Percentiles rank a stretch among this genome's conserved stretches.
Conservation (phyloP, 768 basidiomycete species). For the Amanita molliuscula region DNA sequence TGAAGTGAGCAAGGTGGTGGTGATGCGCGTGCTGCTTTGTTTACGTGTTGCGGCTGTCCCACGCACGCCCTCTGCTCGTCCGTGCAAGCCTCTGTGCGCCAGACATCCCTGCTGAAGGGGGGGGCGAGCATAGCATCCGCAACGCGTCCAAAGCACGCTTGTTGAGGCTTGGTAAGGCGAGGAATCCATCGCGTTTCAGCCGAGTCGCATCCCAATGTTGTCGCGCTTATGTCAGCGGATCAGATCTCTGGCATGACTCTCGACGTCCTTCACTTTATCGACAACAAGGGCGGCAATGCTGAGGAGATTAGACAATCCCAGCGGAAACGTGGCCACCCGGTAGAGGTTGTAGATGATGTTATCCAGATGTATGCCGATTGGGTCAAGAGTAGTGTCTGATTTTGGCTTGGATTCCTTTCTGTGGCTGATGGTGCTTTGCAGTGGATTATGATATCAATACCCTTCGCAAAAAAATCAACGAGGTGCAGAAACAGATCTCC, state of each 20-base stretch:
- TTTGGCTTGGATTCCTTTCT: background rate
- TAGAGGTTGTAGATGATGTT: slow-evolving; percentile 90
- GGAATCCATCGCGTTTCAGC: background rate
- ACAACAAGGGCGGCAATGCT: slow-evolving; percentile 87
- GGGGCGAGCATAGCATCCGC: background rate
- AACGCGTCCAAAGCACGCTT: background rate
- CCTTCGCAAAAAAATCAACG: slow-evolving; percentile 75
- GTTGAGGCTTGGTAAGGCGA: background rate
- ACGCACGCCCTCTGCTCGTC: background rate
- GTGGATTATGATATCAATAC: slow-evolving; percentile 82
- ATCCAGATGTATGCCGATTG: slow-evolving; percentile 87
- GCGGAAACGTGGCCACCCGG: slow-evolving; percentile 78
- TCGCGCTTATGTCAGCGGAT: slow-evolving; percentile 1
- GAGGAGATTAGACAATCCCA: slow-evolving; percentile 88
- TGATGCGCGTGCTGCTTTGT: background rate
- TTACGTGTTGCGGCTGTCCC: background rate
- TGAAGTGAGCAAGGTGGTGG: slow-evolving; percentile 17
- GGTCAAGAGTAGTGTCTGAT: slow-evolving; percentile 72
- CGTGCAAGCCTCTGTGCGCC: background rate
- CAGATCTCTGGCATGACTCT: slow-evolving; percentile 80
- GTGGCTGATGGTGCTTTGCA: slow-evolving; percentile 19
- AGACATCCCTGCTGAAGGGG: background rate
- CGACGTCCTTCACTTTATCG: slow-evolving; percentile 72
- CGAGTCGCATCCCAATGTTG: background rate
- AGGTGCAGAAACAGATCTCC: slow-evolving; percentile 89